Base-by-base conservation (phyloP, 495 filamentous ascomycete species). In the Pyrenula aspistea region DNA sequence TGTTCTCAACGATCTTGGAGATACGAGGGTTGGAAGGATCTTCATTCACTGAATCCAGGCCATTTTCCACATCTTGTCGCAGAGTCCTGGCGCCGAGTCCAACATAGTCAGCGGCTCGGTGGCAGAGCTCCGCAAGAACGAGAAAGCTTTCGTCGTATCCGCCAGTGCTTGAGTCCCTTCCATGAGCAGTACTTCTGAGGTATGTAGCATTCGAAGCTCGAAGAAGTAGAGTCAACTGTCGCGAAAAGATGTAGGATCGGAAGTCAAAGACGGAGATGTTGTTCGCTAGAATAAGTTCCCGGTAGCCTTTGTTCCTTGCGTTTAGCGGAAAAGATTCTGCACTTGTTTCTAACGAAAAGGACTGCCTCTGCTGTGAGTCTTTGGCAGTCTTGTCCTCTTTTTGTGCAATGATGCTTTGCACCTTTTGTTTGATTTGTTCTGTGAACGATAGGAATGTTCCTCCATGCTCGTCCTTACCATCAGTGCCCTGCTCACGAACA, bases 181-280 rank as follows among this genome's bases (percentile, higher is more conserved):
- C 11, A 15, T n/a, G 10, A 25, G 22, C 22, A 10, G 58, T 64
- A 21, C 56, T 63, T 56, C 42, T 47, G 23, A 72, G 47, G 22
- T 64, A 74, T 15, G 70, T 65, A 10, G 78, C 77, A 66, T 90
- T 93, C 12, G 86, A 90, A 11, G 95, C 79, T 31, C 93, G 84
- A 22, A 96, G 79, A 10, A 96, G 76, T 2, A 98, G 68, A 12
- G 84, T 81, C 62, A 95, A 78, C 64, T 99, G 93, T 23, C 93
- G 80, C 22, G 89, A 85, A 71, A 96, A 97, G 11, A 99, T 78
- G 66, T 99, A 99, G 60, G 85, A 91, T 57, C 87, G 81, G 68
- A 99, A 97, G 67, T 99, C 93, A 62, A 96, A 97, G 12, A 94
- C 76, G n/a, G 93, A 97, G 24, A 97, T 94, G 60, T 94, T 86